phyloP scores from a whole-genome alignment of 2,329 filamentous ascomycete genomes.

The Lecanicillium sp. region DNA sequence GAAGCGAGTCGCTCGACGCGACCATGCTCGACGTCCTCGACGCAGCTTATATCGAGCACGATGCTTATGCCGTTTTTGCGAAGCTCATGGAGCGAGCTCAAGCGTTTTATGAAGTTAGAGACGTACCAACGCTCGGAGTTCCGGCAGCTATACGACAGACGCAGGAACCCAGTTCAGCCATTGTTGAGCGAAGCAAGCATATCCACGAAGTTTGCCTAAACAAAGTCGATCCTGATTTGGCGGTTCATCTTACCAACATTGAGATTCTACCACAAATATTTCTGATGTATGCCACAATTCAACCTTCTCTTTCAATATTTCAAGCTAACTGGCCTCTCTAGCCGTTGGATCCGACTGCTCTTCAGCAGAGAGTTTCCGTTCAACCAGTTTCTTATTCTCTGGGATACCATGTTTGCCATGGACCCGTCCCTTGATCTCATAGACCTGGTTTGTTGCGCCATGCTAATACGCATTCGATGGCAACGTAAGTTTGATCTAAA shows the following conservation, averaged over 20 bases:
- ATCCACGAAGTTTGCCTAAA: slow-evolving; percentile 79
- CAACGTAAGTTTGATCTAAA: slow-evolving; percentile 54
- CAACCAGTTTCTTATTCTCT: slow-evolving; percentile 71
- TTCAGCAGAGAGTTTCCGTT: slow-evolving; percentile 94
- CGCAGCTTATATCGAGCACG: slow-evolving; percentile 71
- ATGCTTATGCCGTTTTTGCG: slow-evolving; percentile 79
- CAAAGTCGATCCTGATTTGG: slow-evolving; percentile 74
- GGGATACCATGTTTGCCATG: slow-evolving; percentile 86
- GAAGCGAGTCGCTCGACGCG: slow-evolving; percentile 32
- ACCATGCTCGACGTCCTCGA: slow-evolving; percentile 62
- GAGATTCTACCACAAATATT: slow-evolving; percentile 97
- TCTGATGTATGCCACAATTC: slow-evolving; percentile 55
- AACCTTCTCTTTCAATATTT: background rate
- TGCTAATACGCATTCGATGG: slow-evolving; percentile 90
- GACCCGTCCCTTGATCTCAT: slow-evolving; percentile 73
- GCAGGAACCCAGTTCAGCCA: slow-evolving; percentile 39
- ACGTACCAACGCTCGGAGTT: slow-evolving; percentile 19
- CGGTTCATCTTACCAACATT: slow-evolving; percentile 68
- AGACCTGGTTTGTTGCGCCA: slow-evolving; percentile 85
- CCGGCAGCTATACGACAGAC: slow-evolving; percentile 16
- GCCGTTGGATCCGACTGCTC: slow-evolving; percentile 86
- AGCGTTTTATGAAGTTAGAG: slow-evolving; percentile 71
- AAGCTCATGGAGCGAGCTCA: slow-evolving; percentile 83
- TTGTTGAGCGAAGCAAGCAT: slow-evolving; percentile 75
- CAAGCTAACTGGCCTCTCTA: slow-evolving; percentile 21